Base-by-base conservation (phyloP, 129 eudicot species). In the Sambucus nigra region DNA sequence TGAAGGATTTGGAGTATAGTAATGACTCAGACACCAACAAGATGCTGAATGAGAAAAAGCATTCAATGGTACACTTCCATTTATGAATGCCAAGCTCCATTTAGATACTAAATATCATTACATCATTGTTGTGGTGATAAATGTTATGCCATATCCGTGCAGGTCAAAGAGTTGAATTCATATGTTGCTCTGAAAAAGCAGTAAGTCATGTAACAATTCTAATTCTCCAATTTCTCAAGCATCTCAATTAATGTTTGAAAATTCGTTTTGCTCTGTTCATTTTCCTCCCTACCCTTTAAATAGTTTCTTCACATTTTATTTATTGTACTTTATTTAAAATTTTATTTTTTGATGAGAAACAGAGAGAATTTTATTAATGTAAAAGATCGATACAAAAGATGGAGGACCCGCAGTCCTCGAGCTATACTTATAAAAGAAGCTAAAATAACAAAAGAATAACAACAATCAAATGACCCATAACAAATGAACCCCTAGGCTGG, bases 131-230 rank as follows among this genome's bases (percentile, higher is more conserved):
- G 22, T 51, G 20, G 58, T 57, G 31, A 56, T 56, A 21, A 61
- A 50, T 35, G 46, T 59, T 51, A 25, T 72, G 33, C 47, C 49
- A 51, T 69, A 48, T 35, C 42, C 9, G 48, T 46, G 64, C 95
- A 89, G 97, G 83, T 91, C 63, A 91, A 86, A 67, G 99, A 91
- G 73, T 75, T 91, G 68, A 91, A 91, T 58, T 86, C 85, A 6
- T 91, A 82, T 42, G 99, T 91, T 50, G 99, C 94, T 55, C 70
- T 79, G 66, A 91, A 86, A 76, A 91, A 91, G 55, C 86, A 79
- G 99, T 91, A 80, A 82, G 91, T 75, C 31, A 7, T 62, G 20
- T 42, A 2, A 22, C 27, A 19, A 18, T 51, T 25, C 7, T 16
- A 8, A 20, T 45, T 52, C 28, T 10, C 18, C 41, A 27, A 27